Evolutionary conservation across 305 asterid species (phyloP).

Genomic region (Rubia peregrina): DNA sequence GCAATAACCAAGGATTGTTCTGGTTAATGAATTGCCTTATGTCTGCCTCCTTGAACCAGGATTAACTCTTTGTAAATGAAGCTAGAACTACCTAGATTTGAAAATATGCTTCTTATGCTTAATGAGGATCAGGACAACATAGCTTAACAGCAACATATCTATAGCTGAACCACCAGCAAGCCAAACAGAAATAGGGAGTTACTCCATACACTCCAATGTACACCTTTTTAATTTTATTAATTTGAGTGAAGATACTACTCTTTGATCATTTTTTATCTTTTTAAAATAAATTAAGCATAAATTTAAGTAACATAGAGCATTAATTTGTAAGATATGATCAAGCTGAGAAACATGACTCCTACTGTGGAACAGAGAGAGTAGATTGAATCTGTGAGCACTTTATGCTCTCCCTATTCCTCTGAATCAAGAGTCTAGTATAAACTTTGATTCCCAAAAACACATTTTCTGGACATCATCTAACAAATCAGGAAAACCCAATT

Average conservation of each 20-base stretch:
- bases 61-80: not conserved
- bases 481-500: too few relatives aligned
- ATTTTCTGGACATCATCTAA: too few relatives aligned
- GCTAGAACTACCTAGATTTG: not conserved
- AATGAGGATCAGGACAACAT: not conserved
- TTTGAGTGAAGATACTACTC: not conserved
- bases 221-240: not conserved
- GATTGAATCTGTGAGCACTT: not conserved
- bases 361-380: not conserved
- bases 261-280: not conserved
- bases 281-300: not conserved
- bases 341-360: not conserved
- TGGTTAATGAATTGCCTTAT: not conserved
- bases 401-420: slow-evolving; percentile 5
- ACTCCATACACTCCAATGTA: not conserved
- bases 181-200: not conserved
- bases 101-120: not conserved
- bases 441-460: not conserved
- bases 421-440: not conserved
- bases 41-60: not conserved
- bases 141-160: not conserved
- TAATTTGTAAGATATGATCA: not conserved
- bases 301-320: not conserved
- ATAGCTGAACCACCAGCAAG: not conserved
- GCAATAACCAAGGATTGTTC: not conserved